Evolutionary conservation across 805 yeast species (phyloP), one percentile per base, ranked within the genome.

Genomic region (Nakazawaea holstii): DNA sequence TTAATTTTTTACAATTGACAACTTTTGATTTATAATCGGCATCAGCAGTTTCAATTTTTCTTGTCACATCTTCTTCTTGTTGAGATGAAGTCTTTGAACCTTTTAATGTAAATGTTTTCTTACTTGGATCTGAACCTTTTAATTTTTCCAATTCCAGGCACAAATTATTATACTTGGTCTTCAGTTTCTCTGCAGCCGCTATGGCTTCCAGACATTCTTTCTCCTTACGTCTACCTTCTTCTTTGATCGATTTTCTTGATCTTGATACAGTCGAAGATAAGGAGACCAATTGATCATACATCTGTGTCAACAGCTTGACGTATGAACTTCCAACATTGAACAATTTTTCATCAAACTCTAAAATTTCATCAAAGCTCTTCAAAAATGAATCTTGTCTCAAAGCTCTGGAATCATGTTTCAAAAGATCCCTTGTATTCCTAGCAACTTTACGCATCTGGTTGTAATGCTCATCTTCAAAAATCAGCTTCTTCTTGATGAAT

Each of bases 71-170:
- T 60, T 92, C 98, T 60, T 94, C 98, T 60, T 84, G 87, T 66
- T 92, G 97, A 45, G 83, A 84, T 1, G 86, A 80, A 0, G 90
- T 82, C 54, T 84, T 84, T 36, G 87, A 78, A 50, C 86, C 84
- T 60, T 87, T 87, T 60, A 94, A 74, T 2, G 92, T 80, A 44
- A 91, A 82, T 52, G 86, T 84, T 56, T 88, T 88, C 64, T 86
- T 87, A 49, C 84, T 75, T 17, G 95, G 96, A 60, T 92, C 97
- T 38, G 81, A 74, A 43, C 56, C 60, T 59, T 84, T 80, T 39
- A 90, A 74, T 56, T 85, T 83, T 55, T 92, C 97, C 63, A 88
- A 77, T 56, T 94, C 98, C 46, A 82, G 85, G 58, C 97, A 89
- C 26, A 90, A 67, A 45, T 87, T 81, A 59, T 78, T 79, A 62